Evolutionary conservation across 768 basidiomycete species (phyloP).

Genomic region (Scleroderma bovista): DNA sequence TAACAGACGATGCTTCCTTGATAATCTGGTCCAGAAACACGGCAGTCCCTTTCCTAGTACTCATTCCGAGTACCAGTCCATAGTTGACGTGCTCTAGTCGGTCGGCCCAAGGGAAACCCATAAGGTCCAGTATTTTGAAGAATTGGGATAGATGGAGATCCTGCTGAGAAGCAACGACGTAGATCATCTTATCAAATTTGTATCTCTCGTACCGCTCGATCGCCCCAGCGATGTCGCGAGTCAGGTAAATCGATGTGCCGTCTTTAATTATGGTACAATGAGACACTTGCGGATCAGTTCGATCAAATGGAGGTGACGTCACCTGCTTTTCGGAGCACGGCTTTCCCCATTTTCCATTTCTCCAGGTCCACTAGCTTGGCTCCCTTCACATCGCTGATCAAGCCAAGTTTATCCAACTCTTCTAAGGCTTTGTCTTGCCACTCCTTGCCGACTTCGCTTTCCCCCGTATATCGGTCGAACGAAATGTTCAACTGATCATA

Average conservation of each 20-base stretch:
- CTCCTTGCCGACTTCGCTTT: slow-evolving; percentile 72
- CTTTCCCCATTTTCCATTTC: slow-evolving; percentile 87
- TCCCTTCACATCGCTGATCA: slow-evolving; percentile 74
- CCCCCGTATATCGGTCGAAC: slow-evolving; percentile 91
- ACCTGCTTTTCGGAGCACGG: slow-evolving; percentile 85
- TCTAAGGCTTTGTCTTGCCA: slow-evolving; percentile 70
- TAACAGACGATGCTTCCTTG: slow-evolving; percentile 78
- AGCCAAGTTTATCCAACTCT: slow-evolving; percentile 60
- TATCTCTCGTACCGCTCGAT: slow-evolving; percentile 90
- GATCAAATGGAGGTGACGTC: slow-evolving; percentile 10
- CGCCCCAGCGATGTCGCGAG: slow-evolving; percentile 92
- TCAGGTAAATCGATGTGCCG: slow-evolving; percentile 90
- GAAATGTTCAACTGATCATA: slow-evolving; percentile 85
- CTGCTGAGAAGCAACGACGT: slow-evolving; percentile 84
- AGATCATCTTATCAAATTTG: slow-evolving; percentile 90
- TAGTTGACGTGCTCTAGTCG: slow-evolving; percentile 85
- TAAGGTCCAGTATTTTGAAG: slow-evolving; percentile 88
- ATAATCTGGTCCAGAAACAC: slow-evolving; percentile 94
- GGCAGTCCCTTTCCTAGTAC: slow-evolving; percentile 86
- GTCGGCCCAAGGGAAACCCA: slow-evolving; percentile 86
- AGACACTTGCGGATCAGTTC: neutral
- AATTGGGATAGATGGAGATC: slow-evolving; percentile 86
- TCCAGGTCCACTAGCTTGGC: slow-evolving; percentile 85
- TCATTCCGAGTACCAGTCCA: slow-evolving; percentile 93
- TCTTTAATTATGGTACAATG: slow-evolving; percentile 40